Base-by-base conservation (phyloP, 768 basidiomycete genomes). In the Mycena filopes region DNA sequence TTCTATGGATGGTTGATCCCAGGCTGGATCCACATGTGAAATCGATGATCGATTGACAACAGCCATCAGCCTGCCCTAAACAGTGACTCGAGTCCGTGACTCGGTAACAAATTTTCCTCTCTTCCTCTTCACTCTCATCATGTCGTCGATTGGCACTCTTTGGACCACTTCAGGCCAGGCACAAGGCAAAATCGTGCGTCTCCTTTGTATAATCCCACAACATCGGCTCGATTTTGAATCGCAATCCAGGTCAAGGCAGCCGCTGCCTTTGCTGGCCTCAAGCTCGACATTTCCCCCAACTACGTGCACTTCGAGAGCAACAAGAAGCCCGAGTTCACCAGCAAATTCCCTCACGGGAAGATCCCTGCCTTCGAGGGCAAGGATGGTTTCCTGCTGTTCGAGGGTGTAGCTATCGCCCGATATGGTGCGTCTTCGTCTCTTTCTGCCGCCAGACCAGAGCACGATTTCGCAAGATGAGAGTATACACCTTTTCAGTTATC, bases 311-410 rank as follows among this genome's bases (percentile, higher is more conserved):
- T 76, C 63, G 83, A 88, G 70, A 85, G 86, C 74, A 93, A 93
- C 83, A 86, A 86, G 75, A 87, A 86, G 73, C 84, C 90, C 0
- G 90, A 88, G 33, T 94, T 89, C 77, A 75, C 87, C 49, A 75
- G 75, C 55, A 95, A 95, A 78, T 96, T 94, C 79, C 87, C 91
- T 53, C 84, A 84, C 62, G 91, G 92, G 60, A 94, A 95, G 83
- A 87, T 97, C 70, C 97, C 98, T 28, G 90, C 91, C 40, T 85
- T 91, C 56, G 94, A 95, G 77, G 82, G 85, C 47, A 78, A 81
- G 16, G 87, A 95, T 76, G 95, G 95, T 59, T 87, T 94, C 84
- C 85, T 82, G 73, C 81, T 98, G 63, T 87, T 88, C 70, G 97
- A 97, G 83, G 83, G 86, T 59, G 75, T 80, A 58, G 88, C 95